phyloP scores from a whole-genome alignment of 768 basidiomycete genomes.

The Kwoniella dendrophila region DNA sequence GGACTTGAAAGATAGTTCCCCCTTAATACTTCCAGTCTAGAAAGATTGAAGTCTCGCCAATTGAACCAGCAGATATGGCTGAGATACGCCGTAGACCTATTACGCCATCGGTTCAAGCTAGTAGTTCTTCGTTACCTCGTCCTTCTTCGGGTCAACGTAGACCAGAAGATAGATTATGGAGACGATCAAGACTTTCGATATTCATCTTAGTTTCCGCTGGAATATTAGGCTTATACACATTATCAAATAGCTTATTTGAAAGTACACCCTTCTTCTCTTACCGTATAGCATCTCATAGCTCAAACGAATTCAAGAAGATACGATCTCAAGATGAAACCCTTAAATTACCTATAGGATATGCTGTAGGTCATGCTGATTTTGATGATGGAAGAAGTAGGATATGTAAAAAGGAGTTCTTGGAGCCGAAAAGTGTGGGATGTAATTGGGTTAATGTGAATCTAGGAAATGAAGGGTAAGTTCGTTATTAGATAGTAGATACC shows the following conservation, averaged over 20 bases:
- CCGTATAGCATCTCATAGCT: not conserved
- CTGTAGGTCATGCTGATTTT: constrained; percentile 41
- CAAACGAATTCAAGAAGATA: constrained; percentile 6
- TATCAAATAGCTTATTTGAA: not conserved
- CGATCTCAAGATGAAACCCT: not conserved
- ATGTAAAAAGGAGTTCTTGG: constrained; percentile 18
- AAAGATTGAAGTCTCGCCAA: no score
- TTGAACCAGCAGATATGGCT: no score
- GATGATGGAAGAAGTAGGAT: constrained; percentile 32
- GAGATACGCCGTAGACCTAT: constrained; percentile 2
- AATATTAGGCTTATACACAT: not conserved
- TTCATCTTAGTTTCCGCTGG: not conserved
- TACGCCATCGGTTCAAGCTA: not conserved
- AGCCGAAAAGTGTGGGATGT: constrained; percentile 28
- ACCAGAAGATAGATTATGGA: not conserved
- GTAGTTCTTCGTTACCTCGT: not conserved
- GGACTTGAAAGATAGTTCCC: not conserved
- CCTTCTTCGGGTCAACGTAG: not conserved
- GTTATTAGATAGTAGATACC: no score
- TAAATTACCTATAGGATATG: not conserved
- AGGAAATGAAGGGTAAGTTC: constrained; percentile 45
- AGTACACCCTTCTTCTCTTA: not conserved
- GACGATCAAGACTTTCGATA: not conserved
- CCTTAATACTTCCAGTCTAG: no score
- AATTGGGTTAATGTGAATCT: constrained; percentile 42